Conservation (phyloP, 1,139 yeast genomes). For the Yueomyces sp. region DNA sequence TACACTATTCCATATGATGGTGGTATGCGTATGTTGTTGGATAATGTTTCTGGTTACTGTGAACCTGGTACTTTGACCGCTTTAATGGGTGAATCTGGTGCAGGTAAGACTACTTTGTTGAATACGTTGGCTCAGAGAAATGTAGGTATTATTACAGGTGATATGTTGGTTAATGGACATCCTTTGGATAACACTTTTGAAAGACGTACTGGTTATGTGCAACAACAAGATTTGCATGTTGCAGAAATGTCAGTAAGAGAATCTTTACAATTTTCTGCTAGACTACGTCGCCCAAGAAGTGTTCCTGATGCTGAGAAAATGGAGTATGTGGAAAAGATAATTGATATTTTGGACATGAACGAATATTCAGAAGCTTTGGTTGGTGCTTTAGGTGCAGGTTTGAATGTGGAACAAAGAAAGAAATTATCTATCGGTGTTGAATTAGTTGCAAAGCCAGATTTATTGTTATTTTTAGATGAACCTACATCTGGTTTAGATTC, state of each 20-base stretch:
- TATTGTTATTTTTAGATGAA: slow-evolving; percentile 38
- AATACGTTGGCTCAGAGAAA: slow-evolving; percentile 44
- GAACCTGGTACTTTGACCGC: slow-evolving; percentile 45
- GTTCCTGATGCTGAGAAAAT: slow-evolving; percentile 37
- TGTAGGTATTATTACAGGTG: slow-evolving; percentile 45
- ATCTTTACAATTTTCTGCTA: slow-evolving; percentile 41
- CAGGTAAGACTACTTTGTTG: slow-evolving; percentile 56
- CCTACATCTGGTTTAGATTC: slow-evolving; percentile 45
- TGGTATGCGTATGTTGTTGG: slow-evolving; percentile 30
- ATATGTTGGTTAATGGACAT: slow-evolving; percentile 42
- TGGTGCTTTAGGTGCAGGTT: slow-evolving; percentile 40
- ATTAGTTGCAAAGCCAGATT: slow-evolving; percentile 38
- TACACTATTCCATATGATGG: slow-evolving; percentile 27
- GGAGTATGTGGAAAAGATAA: slow-evolving; percentile 39
- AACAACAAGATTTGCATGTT: slow-evolving; percentile 48
- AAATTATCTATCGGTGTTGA: slow-evolving; percentile 48
- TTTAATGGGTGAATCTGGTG: slow-evolving; percentile 63
- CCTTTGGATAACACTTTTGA: slow-evolving; percentile 37
- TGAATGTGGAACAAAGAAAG: slow-evolving; percentile 52
- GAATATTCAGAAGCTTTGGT: slow-evolving; percentile 47
- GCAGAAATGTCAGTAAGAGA: slow-evolving; percentile 43
- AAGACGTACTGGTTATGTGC: slow-evolving; percentile 49
- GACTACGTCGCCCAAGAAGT: slow-evolving; percentile 37
- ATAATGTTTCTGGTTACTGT: slow-evolving; percentile 43
- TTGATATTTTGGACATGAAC: slow-evolving; percentile 37